Base-by-base conservation (phyloP, 768 basidiomycete genomes). In the Lyophyllum semitale region DNA sequence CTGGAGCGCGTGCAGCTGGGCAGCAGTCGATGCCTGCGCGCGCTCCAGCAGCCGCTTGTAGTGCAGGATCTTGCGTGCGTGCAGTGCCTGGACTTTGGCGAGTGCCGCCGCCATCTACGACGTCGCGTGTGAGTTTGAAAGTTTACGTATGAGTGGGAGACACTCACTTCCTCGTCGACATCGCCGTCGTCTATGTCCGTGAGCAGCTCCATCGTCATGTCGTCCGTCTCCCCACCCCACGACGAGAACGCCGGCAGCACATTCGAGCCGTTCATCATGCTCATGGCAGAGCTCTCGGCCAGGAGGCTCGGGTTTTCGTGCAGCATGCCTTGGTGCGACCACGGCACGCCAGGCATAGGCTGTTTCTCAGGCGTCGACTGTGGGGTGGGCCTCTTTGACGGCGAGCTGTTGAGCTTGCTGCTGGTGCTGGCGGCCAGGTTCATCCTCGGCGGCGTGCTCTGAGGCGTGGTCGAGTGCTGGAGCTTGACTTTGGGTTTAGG, bases 1-100 rank as follows among this genome's bases (percentile, higher is more conserved):
- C 70, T 93, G 91, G 1, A 95, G 74, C 0, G 93, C 91, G 63
- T 94, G 91, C 1, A 93, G 74, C 63, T 94, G 93, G 1, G 91
- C 87, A 0, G 91, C 89, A 1, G 88, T 79, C 8, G 85, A 84
- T 2, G 87, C 84, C 62, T 94, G 93, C 0, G 90, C 81, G 37
- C 87, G 87, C 60, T 94, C 91, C 12, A 94, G 79, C 1, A 94
- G 77, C 1, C 91, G 82, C 64, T 88, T 93, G 71, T 90, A 88
- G 54, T 86, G 83, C 15, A 84, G 78, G 13, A 92, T 79, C 61
- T 89, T 89, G 22, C 73, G 71, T 0, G 77, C 71, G 59, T 84
- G 81, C 58, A 81, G 66, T 5, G 68, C 60, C 15, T 77, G 68
- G 18, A 82, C 66, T 32, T 63, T 59, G 13, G 74, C 65, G 17